Base-by-base conservation (phyloP, 1,284 basidiomycete species). In the Sporisorium iseilematis-ciliati region DNA sequence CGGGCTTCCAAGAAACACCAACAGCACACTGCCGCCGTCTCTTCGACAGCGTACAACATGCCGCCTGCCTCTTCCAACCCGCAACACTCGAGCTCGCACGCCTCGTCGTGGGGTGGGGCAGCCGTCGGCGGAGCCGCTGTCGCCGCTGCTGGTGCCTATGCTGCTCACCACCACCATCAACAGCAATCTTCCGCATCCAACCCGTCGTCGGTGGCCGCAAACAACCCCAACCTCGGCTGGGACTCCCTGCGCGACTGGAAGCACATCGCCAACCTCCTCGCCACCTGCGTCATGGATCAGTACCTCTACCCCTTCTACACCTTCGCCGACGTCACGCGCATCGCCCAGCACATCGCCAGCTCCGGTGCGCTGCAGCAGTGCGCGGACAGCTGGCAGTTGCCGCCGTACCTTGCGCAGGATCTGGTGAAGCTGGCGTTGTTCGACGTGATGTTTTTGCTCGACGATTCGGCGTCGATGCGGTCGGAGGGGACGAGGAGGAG, bases 271-370 rank as follows among this genome's bases (percentile, higher is more conserved):
- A 73, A 70, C 38, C 49, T 82, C 18, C 69, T 82, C n/a, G 61
- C 76, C 4, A 65, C 72, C 5, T 79, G 77, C 21, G 80, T 82
- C 10, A 69, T 71, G 63, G 78, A 82, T 38, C 80, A 80, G 52
- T 71, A 70, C 48, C 74, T 82, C n/a, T 82, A 80, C 38, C 52
- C 80, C n/a, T 82, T 78, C 54, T 82, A 80, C 65, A 66, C 65
- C 12, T 82, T 72, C 29, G 33, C 57, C 8, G 57, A 71, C n/a
- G 46, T 80, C 12, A 49, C 56, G 12, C 51, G 62, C n/a, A 78
- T 82, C 12, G 70, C 80, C 8, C 71, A 77, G 8, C 71, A 78
- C 40, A 65, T 82, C 18, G 80, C 78, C 12, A 40, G 25, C 23
- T 65, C 69, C 1, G 79, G 77, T n/a, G 69, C 74, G 5, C 64